Conservation (phyloP, 2,329 filamentous ascomycete species). For the Penicillium hordei region DNA sequence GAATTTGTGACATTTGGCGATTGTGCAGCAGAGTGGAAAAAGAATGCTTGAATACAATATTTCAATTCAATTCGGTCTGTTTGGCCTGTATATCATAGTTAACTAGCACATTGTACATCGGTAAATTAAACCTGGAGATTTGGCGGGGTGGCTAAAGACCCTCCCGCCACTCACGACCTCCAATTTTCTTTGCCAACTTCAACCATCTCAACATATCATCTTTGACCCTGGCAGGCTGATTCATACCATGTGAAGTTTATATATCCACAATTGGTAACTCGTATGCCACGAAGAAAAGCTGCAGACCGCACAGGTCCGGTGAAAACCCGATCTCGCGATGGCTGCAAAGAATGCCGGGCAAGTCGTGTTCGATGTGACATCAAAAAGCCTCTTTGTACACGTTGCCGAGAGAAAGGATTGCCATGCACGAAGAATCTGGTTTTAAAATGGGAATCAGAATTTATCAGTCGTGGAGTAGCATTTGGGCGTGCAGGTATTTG, state of each 20-base stretch:
- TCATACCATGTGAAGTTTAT: slow-evolving; percentile 28
- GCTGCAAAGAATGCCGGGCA: slow-evolving; percentile 43
- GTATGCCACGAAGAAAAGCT: slow-evolving; percentile 41
- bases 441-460: slow-evolving; percentile 44
- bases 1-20: slow-evolving; percentile 35
- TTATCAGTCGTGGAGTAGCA: slow-evolving; percentile 41
- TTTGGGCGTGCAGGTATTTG: slow-evolving; percentile 47
- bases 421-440: slow-evolving; percentile 39
- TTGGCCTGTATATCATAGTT: too few species aligned
- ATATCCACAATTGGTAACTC: background rate
- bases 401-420: slow-evolving; percentile 38
- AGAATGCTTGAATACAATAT: slow-evolving; percentile 1
- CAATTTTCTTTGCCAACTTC: slow-evolving; percentile 9
- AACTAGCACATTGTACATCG: too few species aligned
- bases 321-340: slow-evolving; percentile 42
- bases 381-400: slow-evolving; percentile 39
- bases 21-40: slow-evolving; percentile 32
- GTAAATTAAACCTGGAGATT: background rate
- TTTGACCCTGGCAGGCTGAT: background rate
- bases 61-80: background rate
- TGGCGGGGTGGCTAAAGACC: background rate
- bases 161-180: slow-evolving; percentile 5
- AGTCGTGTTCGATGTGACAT: slow-evolving; percentile 46
- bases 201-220: background rate
- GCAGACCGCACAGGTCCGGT: slow-evolving; percentile 37